These are phyloP conservation scores for Gossypium raimondii DNA, from an alignment of 345 rosid genomes.

Conservation along the genomic window DNA sequence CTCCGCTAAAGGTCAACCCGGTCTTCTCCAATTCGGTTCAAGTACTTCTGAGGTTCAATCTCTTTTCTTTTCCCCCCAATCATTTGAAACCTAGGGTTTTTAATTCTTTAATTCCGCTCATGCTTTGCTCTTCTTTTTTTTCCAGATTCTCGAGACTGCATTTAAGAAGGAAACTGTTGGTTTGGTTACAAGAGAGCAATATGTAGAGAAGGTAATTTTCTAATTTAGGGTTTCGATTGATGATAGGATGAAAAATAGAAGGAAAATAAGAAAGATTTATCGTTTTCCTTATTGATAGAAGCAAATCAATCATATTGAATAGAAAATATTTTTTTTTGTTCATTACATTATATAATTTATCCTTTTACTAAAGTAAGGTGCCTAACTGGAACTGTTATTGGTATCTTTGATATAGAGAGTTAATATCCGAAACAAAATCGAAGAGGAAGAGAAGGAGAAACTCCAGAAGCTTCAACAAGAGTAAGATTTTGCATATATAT, in stretches of 20 bases:
- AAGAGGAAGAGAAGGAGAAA: slow-evolving; percentile 99
- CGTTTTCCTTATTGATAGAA: too few relatives aligned
- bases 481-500: slow-evolving; percentile 33
- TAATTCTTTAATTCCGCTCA: background rate
- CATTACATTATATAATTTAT: background rate
- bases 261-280: too few relatives aligned
- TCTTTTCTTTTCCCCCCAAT: background rate
- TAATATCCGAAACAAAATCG: slow-evolving; percentile 82
- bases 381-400: background rate
- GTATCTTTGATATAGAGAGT: slow-evolving; percentile 63
- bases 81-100: slow-evolving; percentile 11
- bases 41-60: slow-evolving; percentile 77
- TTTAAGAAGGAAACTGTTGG: slow-evolving; percentile 99
- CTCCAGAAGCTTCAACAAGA: slow-evolving; percentile 86
- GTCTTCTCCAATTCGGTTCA: slow-evolving; percentile 97
- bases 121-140: background rate
- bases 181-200: slow-evolving; percentile 92
- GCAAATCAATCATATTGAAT: too few relatives aligned
- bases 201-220: slow-evolving; percentile 89
- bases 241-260: too few relatives aligned
- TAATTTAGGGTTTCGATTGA: background rate
- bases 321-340: background rate
- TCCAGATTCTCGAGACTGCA: slow-evolving; percentile 90
- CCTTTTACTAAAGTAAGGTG: background rate
- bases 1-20: slow-evolving; percentile 74